Percentiles rank a stretch among this genome's conserved stretches.
phyloP scores from a whole-genome alignment of 2,329 filamentous ascomycete species.

The Cordyceps cicadae region DNA sequence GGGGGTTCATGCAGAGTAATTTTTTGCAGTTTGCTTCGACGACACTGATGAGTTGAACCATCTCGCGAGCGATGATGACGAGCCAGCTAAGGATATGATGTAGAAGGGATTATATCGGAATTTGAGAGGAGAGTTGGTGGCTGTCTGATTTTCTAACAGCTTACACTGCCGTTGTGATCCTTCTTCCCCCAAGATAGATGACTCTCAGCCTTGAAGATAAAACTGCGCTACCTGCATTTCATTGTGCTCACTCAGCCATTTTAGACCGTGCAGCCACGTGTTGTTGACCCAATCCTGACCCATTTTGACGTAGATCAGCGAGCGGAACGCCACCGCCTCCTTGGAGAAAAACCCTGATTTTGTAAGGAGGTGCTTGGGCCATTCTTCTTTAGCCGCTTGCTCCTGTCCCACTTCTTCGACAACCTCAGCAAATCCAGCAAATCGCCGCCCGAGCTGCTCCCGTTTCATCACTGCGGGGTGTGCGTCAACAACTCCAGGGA shows the following conservation, averaged over 20 bases:
- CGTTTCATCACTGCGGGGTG: not conserved
- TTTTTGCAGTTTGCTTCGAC: too few relatives aligned
- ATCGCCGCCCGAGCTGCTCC: not conserved
- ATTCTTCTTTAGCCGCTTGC: not conserved
- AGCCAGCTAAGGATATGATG: too few relatives aligned
- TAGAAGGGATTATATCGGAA: too few relatives aligned
- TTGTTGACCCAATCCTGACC: not conserved
- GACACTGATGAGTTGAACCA: too few relatives aligned
- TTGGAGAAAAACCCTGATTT: not conserved
- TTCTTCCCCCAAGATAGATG: too few relatives aligned
- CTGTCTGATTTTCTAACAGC: too few relatives aligned
- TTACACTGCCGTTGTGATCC: too few relatives aligned
- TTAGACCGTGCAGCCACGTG: not conserved
- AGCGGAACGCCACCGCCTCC: conserved; percentile 3
- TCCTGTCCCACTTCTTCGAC: not conserved
- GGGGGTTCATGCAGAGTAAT: too few relatives aligned
- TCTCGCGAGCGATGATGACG: too few relatives aligned
- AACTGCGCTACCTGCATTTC: not conserved
- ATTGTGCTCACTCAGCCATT: conserved; percentile 1
- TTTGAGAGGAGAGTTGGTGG: too few relatives aligned
- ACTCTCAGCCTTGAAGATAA: not conserved
- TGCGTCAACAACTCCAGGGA: not conserved
- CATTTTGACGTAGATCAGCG: not conserved
- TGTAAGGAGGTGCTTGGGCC: not conserved
- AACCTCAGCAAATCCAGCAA: not conserved